phyloP scores from a whole-genome alignment of 73 alveolate species.

The Effrenium voratum region DNA sequence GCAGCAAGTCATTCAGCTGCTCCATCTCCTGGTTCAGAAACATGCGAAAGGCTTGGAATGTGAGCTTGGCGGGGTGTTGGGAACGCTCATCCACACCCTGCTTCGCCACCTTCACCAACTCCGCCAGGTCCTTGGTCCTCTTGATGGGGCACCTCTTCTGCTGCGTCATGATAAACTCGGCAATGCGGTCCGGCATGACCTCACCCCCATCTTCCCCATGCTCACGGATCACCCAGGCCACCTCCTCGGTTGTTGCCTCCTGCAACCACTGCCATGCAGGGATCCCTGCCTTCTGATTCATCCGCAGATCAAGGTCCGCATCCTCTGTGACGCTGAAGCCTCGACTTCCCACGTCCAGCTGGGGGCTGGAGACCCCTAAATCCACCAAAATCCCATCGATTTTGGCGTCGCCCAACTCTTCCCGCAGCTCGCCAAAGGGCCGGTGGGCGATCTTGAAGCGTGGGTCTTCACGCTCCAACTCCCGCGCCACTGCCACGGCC shows the following conservation, averaged over 20 bases:
- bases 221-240: slow-evolving; percentile 87
- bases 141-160: not conserved
- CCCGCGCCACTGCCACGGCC: slow-evolving; percentile 64
- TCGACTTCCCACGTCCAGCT: slow-evolving; percentile 57
- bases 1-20: slow-evolving; percentile 30
- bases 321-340: slow-evolving; percentile 83
- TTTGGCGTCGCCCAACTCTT: not conserved
- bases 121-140: not conserved
- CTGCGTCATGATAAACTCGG: slow-evolving; percentile 12
- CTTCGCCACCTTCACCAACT: slow-evolving; percentile 31
- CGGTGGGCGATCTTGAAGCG: slow-evolving; percentile 78
- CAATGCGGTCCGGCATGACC: slow-evolving; percentile 59
- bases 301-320: slow-evolving; percentile 66
- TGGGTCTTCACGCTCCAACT: slow-evolving; percentile 50
- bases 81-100: slow-evolving; percentile 35
- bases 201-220: slow-evolving; percentile 85
- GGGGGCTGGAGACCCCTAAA: slow-evolving; percentile 83
- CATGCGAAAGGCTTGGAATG: slow-evolving; percentile 76
- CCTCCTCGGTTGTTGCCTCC: slow-evolving; percentile 43
- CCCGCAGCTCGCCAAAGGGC: slow-evolving; percentile 57
- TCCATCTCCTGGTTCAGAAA: slow-evolving; percentile 78
- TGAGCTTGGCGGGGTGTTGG: slow-evolving; percentile 81
- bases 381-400: slow-evolving; percentile 66
- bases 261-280: slow-evolving; percentile 89
- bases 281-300: slow-evolving; percentile 76